These are phyloP conservation scores for Fusarium piperis DNA, from an alignment of 2,329 filamentous ascomycete genomes.

Conservation along the genomic window DNA sequence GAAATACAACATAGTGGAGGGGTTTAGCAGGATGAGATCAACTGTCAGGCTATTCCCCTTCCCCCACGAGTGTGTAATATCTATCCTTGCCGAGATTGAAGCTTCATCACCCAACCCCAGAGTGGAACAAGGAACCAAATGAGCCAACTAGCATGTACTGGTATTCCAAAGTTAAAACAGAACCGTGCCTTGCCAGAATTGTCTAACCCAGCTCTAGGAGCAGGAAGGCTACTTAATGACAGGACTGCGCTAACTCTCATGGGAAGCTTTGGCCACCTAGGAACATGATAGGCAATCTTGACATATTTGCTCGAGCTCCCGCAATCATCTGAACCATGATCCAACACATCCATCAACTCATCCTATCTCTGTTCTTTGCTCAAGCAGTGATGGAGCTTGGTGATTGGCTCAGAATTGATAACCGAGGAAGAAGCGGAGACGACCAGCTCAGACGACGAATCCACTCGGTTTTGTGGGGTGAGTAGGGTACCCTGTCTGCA, in stretches of 20 bases:
- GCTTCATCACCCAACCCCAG: background rate
- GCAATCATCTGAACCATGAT: background rate
- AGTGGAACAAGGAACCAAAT: background rate
- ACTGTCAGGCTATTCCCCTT: no score
- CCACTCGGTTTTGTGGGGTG: conserved; percentile 41
- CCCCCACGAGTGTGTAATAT: background rate
- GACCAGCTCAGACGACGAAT: conserved; percentile 26
- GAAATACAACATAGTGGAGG: background rate
- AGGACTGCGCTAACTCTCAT: background rate
- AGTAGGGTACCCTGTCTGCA: conserved; percentile 15
- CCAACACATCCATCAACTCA: background rate
- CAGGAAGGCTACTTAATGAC: background rate
- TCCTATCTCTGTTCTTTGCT: background rate
- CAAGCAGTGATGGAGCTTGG: background rate
- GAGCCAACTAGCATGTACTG: background rate
- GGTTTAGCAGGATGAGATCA: background rate
- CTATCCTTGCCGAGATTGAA: background rate
- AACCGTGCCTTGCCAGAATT: background rate
- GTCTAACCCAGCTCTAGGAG: background rate
- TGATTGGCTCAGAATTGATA: conserved; percentile 32
- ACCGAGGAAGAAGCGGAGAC: conserved; percentile 38
- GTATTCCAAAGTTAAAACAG: background rate
- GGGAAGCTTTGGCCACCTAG: background rate
- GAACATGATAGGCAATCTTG: background rate
- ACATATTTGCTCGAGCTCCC: background rate